Evolutionary conservation across 768 basidiomycete species (phyloP).

Genomic region (Lenzites betulinus): DNA sequence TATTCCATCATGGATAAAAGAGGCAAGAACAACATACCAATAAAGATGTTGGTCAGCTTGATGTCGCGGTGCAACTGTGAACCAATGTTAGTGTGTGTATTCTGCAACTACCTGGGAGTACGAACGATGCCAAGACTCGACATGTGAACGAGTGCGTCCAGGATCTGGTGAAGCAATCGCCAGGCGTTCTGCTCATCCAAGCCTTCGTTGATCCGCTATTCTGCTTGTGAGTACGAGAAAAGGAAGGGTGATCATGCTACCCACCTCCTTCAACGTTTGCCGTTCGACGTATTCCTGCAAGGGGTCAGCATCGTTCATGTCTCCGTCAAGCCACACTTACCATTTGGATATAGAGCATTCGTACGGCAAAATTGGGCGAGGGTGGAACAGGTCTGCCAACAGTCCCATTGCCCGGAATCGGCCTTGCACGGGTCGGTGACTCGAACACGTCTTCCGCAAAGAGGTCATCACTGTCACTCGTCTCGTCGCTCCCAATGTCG

Average conservation of each 20-base stretch:
- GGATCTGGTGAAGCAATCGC: slow-evolving; percentile 85
- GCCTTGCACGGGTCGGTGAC: slow-evolving; percentile 5
- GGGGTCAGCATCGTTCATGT: neutral
- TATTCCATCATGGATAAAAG: neutral
- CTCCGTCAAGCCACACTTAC: slow-evolving; percentile 38
- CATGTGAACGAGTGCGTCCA: slow-evolving; percentile 91
- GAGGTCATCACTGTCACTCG: slow-evolving; percentile 46
- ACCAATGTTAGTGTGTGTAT: neutral
- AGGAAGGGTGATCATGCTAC: neutral
- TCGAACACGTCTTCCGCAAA: slow-evolving; percentile 26
- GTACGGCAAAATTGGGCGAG: slow-evolving; percentile 20
- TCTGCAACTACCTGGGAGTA: slow-evolving; percentile 6
- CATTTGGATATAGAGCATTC: slow-evolving; percentile 95
- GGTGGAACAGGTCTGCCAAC: slow-evolving; percentile 31
- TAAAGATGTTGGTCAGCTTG: slow-evolving; percentile 93
- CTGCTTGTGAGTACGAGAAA: neutral
- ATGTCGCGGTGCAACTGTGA: slow-evolving; percentile 78
- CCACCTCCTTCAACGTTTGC: slow-evolving; percentile 85
- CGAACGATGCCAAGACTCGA: slow-evolving; percentile 81
- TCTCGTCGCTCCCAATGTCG: slow-evolving; percentile 18
- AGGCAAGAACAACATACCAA: slow-evolving; percentile 56
- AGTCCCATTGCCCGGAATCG: slow-evolving; percentile 9
- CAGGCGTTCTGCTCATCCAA: slow-evolving; percentile 85
- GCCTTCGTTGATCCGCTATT: slow-evolving; percentile 74
- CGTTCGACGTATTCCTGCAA: slow-evolving; percentile 84